Base-by-base conservation (phyloP, 2,329 filamentous ascomycete species). In the Tolypocladium ophioglossoides region DNA sequence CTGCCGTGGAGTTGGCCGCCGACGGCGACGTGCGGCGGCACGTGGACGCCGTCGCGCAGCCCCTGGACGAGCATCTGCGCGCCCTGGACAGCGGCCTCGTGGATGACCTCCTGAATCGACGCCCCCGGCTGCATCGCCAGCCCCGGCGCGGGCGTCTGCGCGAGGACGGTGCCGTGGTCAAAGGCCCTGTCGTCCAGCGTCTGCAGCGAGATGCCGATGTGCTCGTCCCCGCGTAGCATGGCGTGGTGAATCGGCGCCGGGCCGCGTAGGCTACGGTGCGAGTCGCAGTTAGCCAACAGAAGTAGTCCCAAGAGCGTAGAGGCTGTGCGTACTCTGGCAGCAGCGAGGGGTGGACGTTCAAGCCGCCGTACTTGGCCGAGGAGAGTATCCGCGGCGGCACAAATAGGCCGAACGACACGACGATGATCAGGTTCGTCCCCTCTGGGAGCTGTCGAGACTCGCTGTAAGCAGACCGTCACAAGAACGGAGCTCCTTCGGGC, bases 291-390 rank as follows among this genome's bases (percentile, higher is more conserved):
- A 48, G 44, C 44, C 44, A 34, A 4, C 3, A 7, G 27, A 9
- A 20, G 10, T 6, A 8, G 3, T 32, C 4, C 44, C 44, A 2
- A n/a, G 27, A 20, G 3, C 5, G 6, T 34, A n/a, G 27, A 10
- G 44, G 4, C 16, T 32, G 7, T 8, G 65, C 75, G 61, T 75
- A 89, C 84, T 94, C 86, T 4, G 91, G 92, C 16, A 99, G 79
- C 32, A 96, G 72, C 0, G 92, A 97, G 1, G 94, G 94, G 65
- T 99, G 94, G 2, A 99, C 79, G 69, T 99, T 99, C 3, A 99
- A 72, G 0, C 94, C 94, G 46, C 91, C 91, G 70, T 95, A 96
- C 62, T 80, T 82, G 27, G 87, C 82, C 1, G 72, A 72, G 24
- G 74, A 73, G 24, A 99, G 75, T 18, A 97, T 82, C 5, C 89